Conservation (phyloP, 1,284 basidiomycete species). For the Fomitiporia mediterranea region DNA sequence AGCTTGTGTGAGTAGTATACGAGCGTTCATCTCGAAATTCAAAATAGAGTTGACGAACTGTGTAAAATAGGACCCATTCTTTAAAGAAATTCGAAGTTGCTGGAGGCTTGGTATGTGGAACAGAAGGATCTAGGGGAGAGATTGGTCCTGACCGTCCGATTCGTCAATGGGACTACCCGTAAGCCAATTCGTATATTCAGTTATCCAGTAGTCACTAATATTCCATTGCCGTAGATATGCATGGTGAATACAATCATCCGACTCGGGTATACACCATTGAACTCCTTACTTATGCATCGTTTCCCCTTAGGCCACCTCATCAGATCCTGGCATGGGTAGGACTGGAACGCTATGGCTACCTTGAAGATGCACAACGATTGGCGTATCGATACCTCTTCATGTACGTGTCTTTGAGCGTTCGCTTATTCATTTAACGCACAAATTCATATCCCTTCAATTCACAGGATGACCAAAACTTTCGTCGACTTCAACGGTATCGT, state of each 20-base stretch:
- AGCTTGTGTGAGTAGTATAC: slow-evolving; percentile 69
- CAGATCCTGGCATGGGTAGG: slow-evolving; percentile 98
- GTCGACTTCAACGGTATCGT: slow-evolving; percentile 98
- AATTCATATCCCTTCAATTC: background rate
- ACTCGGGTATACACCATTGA: background rate
- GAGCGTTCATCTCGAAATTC: slow-evolving; percentile 8
- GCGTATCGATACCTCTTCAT: slow-evolving; percentile 98
- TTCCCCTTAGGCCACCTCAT: slow-evolving; percentile 83
- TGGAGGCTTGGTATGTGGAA: slow-evolving; percentile 95
- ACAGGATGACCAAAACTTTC: slow-evolving; percentile 86
- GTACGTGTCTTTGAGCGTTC: slow-evolving; percentile 40
- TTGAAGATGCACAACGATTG: slow-evolving; percentile 89
- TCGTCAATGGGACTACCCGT: slow-evolving; percentile 96
- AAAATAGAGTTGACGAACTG: slow-evolving; percentile 15
- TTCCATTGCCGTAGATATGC: slow-evolving; percentile 47
- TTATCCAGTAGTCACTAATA: slow-evolving; percentile 20
- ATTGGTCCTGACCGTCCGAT: slow-evolving; percentile 97
- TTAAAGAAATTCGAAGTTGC: slow-evolving; percentile 94
- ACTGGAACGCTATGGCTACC: slow-evolving; percentile 91
- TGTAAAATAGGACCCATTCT: slow-evolving; percentile 59
- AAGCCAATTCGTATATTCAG: slow-evolving; percentile 32
- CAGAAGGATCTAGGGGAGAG: slow-evolving; percentile 93
- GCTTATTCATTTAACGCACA: background rate
- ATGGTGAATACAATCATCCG: slow-evolving; percentile 38
- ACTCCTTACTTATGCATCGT: slow-evolving; percentile 3